Evolutionary conservation across 2,329 filamentous ascomycete genomes (phyloP), one percentile per base, ranked within the genome.

Genomic region (Botryosphaeria dothidea): DNA sequence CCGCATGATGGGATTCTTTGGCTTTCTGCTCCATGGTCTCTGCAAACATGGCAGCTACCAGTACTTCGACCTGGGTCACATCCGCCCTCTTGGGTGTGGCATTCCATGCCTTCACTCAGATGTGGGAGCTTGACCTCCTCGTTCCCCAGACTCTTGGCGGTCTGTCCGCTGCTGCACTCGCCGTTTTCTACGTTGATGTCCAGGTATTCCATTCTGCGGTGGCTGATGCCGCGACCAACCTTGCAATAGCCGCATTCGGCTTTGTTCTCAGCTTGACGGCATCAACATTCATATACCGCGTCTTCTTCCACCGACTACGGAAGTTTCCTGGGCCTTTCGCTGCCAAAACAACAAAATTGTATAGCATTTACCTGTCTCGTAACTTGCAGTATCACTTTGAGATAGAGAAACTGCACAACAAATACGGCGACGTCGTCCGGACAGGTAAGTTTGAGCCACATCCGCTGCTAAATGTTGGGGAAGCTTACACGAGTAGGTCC

Each of bases 251-350:
- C 15, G 19, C 25, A n/a, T 11, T 73, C 15, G 31, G 31, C 9
- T 58, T 49, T 13, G 8, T 58, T 9, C 27, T 27, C 4, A 64
- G 51, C 62, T 21, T 64, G 41, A 57, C 43, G 3, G 17, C 11
- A 4, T 58, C 41, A 4, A 64, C 52, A 7, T 4, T 64, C 4
- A 11, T 8, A 65, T 75, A 79, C 64, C 73, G 79, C 34, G 41
- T 72, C 13, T 73, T 73, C 56, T 70, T 77, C 56, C 71, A 77
- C 60, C 74, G 71, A 1, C 66, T 78, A 31, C 74, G 74, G 56
- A 70, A 66, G 7, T 74, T 78, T 34, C 74, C 75, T 3, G 75
- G 75, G 15, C 78, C 78, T 3, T 71, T 70, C 38, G 64, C 62
- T 29, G 74, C 75, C 7, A 72, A 75, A 21, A 17, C 80, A 11